Evolutionary conservation across 2,329 filamentous ascomycete species (phyloP), one percentile per base, ranked within the genome.

Genomic region (Ophidiomyces ophidiicola): DNA sequence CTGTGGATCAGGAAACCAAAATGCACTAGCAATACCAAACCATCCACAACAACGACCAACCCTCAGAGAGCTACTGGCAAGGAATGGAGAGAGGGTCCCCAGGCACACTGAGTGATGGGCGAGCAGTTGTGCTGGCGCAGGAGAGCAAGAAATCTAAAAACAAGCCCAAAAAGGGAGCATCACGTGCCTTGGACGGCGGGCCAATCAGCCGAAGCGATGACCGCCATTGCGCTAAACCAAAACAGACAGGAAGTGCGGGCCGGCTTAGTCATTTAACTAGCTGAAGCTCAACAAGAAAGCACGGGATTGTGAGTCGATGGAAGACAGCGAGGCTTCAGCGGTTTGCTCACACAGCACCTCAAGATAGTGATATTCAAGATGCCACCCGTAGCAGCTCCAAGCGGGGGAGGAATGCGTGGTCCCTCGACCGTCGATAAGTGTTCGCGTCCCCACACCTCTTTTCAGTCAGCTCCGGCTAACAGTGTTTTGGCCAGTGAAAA

Each of bases 371-470:
- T 28, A 42, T 15, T 19, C 52, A 63, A 43, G 40, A 76, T 76
- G 72, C 72, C 72, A 43, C 63, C 67, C 32, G 66, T 77, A 53
- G 72, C 71, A 52, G 68, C 68, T 47, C 68, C 72, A 50, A 58
- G 59, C 39, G 60, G 52, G 40, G 55, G 58, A 44, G 62, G 62
- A 35, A 60, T 60, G 46, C 63, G 63, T 48, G 78, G 74, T 47
- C 78, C 77, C 43, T 80, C 78, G 33, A 78, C 75, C 43, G 69
- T 80, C 48, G 79, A 84, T 59, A 84, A 84, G 62, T 69, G 79
- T 82, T 69, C 44, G 70, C 54, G 24, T 8, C 18, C 25, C 38
- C 25, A 14, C 14, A 6, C 17, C 30, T n/a, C 12, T 8, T 20
- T 12, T 11, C 8, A 17, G 10, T 11, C 12, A 19, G 5, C 5